A percentile compares a stretch with the other conserved stretches of the same genome.
Conservation (phyloP, 2,329 filamentous ascomycete species). For the Leptosphaerulina australis region DNA sequence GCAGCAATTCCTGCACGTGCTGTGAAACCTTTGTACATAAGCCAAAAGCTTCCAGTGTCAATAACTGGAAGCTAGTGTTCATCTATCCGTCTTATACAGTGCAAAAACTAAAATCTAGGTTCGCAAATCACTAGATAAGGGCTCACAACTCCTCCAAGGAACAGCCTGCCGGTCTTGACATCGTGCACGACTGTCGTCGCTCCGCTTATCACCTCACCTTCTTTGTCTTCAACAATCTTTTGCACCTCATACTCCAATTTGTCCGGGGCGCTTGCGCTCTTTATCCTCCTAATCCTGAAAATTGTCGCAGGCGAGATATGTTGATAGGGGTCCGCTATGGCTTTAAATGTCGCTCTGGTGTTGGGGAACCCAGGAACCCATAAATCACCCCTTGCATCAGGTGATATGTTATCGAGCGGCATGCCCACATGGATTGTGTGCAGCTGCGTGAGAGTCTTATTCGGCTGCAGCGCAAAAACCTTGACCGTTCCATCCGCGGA, state of each 20-base stretch:
- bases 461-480: slow-evolving; percentile 25
- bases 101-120: too few relatives aligned
- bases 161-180: slow-evolving; percentile 33
- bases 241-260: slow-evolving; percentile 27
- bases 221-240: slow-evolving; percentile 38
- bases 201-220: slow-evolving; percentile 28
- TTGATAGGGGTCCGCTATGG: slow-evolving; percentile 24
- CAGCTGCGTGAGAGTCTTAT: slow-evolving; percentile 27
- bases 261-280: background rate
- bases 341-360: slow-evolving; percentile 13
- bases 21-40: too few relatives aligned
- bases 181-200: slow-evolving; percentile 38
- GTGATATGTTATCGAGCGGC: slow-evolving; percentile 37
- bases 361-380: slow-evolving; percentile 33
- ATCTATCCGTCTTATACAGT: too few relatives aligned
- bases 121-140: slow-evolving; percentile 21
- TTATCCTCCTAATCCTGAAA: slow-evolving; percentile 28
- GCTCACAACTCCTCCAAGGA: slow-evolving; percentile 25
- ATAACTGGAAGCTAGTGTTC: too few relatives aligned
- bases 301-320: slow-evolving; percentile 25
- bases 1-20: too few relatives aligned
- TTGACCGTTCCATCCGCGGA: slow-evolving; percentile 33
- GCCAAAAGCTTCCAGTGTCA: too few relatives aligned
- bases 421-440: slow-evolving; percentile 34
- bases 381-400: slow-evolving; percentile 35